phyloP scores from a whole-genome alignment of 225 moss, liverwort and hornwort species.

The Rhytidiadelphus loreus region DNA sequence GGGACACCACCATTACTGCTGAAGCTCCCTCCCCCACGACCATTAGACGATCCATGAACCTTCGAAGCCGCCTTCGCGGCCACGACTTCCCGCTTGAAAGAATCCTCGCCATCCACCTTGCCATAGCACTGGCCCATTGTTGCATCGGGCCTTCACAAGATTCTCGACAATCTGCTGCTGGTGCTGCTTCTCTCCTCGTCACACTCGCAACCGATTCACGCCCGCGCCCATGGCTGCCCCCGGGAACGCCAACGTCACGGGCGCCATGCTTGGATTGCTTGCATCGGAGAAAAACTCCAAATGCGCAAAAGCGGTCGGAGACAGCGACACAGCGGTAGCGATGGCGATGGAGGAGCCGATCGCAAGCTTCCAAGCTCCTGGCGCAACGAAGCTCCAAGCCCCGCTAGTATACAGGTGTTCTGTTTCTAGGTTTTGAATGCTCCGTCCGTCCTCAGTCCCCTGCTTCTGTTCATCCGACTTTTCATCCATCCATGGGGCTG shows the following conservation, averaged over 20 bases:
- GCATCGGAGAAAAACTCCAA: background rate
- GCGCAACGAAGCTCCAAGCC: background rate
- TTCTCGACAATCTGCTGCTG: background rate
- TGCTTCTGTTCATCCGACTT: background rate
- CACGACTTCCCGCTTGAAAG: constrained; percentile 41
- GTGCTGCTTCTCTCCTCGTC: background rate
- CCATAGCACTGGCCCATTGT: constrained; percentile 99
- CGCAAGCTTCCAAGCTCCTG: background rate
- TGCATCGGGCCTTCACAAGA: constrained; percentile 31
- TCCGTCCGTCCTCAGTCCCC: background rate
- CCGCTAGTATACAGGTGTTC: background rate
- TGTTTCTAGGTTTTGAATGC: constrained; percentile 24
- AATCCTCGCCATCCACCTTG: constrained; percentile 56
- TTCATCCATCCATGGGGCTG: background rate
- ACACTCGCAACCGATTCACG: background rate
- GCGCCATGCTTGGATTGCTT: background rate
- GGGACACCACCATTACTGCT: constrained; percentile 39
- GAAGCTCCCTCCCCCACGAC: constrained; percentile 24
- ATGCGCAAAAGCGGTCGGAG: background rate
- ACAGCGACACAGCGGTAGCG: background rate
- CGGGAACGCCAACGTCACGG: background rate
- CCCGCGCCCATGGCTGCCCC: background rate
- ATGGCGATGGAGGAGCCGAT: background rate
- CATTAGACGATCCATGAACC: constrained; percentile 22
- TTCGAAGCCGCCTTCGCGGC: constrained; percentile 24